These are phyloP conservation scores for Pseudocercospora eumusae DNA, from an alignment of 2,329 filamentous ascomycete species.

Conservation along the genomic window DNA sequence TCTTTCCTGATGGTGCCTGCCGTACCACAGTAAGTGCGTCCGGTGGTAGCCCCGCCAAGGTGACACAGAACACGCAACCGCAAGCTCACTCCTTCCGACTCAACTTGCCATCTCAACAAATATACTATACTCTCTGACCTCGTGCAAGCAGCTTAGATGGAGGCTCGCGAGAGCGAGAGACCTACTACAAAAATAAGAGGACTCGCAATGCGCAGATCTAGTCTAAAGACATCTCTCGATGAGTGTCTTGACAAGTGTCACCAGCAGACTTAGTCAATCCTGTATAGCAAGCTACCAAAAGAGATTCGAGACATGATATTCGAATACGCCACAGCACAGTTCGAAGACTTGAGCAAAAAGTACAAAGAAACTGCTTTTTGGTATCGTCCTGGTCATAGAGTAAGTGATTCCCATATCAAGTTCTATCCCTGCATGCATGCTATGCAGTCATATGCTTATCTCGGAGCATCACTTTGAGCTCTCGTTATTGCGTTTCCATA, in stretches of 20 bases:
- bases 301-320: conserved; percentile 40
- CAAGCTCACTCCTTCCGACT: neutral
- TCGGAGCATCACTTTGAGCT: no score
- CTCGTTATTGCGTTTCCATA: no score
- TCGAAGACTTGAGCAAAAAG: conserved; percentile 29
- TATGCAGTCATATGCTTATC: no score
- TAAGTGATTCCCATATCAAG: neutral
- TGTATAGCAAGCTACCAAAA: conserved; percentile 22
- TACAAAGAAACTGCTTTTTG: conserved; percentile 36
- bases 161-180: neutral
- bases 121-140: neutral
- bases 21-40: neutral
- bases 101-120: neutral
- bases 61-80: neutral
- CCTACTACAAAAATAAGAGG: neutral
- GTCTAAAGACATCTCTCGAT: conserved; percentile 15
- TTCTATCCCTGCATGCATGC: neutral
- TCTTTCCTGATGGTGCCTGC: neutral
- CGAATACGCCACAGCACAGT: conserved; percentile 38
- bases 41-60: neutral
- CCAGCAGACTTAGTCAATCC: conserved; percentile 19
- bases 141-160: neutral
- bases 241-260: conserved; percentile 20
- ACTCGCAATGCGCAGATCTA: conserved; percentile 15
- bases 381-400: conserved; percentile 39